These are phyloP conservation scores for Ophiostoma quercus DNA, from an alignment of 2,329 filamentous ascomycete species.

Conservation along the genomic window DNA sequence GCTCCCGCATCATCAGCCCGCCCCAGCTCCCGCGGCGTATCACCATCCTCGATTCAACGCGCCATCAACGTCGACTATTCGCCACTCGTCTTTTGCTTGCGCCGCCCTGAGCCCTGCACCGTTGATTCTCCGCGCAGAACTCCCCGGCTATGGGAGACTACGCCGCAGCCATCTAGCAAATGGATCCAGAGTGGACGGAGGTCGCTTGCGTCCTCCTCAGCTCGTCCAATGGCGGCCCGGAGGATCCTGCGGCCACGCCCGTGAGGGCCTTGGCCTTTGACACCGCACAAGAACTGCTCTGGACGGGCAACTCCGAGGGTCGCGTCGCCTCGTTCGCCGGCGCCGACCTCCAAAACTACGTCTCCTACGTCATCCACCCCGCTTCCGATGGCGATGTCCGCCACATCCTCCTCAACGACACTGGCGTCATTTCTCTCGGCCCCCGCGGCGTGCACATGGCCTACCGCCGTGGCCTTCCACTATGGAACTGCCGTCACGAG, in stretches of 20 bases:
- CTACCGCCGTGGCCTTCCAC: conserved; percentile 69
- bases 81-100: neutral
- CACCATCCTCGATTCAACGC: neutral
- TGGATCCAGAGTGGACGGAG: conserved; percentile 30
- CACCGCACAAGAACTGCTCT: conserved; percentile 79
- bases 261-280: conserved; percentile 85
- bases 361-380: conserved; percentile 77
- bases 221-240: conserved; percentile 63
- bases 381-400: conserved; percentile 71
- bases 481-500: conserved; percentile 69
- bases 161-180: conserved; percentile 20
- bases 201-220: conserved; percentile 74
- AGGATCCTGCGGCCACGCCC: conserved; percentile 57
- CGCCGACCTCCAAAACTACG: conserved; percentile 79
- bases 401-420: conserved; percentile 86
- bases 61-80: neutral
- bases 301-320: conserved; percentile 65
- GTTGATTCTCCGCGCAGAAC: neutral
- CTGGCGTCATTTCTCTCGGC: conserved; percentile 81
- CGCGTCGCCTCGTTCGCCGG: conserved; percentile 85
- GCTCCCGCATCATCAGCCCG: neutral
- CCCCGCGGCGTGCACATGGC: conserved; percentile 82
- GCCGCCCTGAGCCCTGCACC: neutral
- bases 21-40: neutral
- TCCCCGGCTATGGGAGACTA: conserved; percentile 25